phyloP scores from a whole-genome alignment of 108 stramenopile genomes.

The Stephanodiscus minutulus region DNA sequence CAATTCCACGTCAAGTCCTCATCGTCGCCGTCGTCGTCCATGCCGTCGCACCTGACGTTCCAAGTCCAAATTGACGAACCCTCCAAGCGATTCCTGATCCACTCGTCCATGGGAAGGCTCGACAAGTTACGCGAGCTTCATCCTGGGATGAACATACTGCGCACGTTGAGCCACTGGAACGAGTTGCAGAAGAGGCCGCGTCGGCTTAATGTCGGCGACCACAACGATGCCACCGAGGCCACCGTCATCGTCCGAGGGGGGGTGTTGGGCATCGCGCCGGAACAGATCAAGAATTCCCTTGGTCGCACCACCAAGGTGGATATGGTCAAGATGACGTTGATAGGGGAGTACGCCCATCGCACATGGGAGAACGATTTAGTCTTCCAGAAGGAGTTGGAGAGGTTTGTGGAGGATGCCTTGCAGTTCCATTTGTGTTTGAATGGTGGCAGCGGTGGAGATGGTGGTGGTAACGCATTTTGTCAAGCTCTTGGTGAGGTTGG shows the following conservation, averaged over 20 bases:
- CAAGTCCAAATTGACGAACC: slow-evolving; percentile 37
- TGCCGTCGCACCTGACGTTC: slow-evolving; percentile 10
- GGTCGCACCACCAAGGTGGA: background rate
- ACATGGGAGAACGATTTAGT: slow-evolving; percentile 30
- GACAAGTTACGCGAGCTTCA: slow-evolving; percentile 39
- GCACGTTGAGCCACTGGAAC: slow-evolving; percentile 36
- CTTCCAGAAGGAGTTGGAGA: slow-evolving; percentile 30
- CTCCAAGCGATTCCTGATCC: slow-evolving; percentile 26
- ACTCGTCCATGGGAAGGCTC: slow-evolving; percentile 31
- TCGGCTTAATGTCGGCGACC: background rate
- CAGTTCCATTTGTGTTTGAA: slow-evolving; percentile 30
- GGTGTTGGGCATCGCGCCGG: slow-evolving; percentile 18
- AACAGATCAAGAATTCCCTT: slow-evolving; percentile 11
- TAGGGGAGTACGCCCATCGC: slow-evolving; percentile 20
- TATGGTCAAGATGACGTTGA: slow-evolving; percentile 38
- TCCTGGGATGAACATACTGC: slow-evolving; percentile 35
- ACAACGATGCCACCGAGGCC: background rate
- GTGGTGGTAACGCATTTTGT: background rate
- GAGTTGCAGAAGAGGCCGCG: slow-evolving; percentile 14
- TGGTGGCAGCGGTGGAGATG: slow-evolving; percentile 9
- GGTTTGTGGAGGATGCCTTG: slow-evolving; percentile 40
- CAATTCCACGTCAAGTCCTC: background rate
- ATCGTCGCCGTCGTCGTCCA: background rate
- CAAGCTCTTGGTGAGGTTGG: background rate
- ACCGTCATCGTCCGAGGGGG: background rate